These are phyloP conservation scores for Ophioceras dolichostomum DNA, from an alignment of 2,329 filamentous ascomycete genomes.

Conservation along the genomic window DNA sequence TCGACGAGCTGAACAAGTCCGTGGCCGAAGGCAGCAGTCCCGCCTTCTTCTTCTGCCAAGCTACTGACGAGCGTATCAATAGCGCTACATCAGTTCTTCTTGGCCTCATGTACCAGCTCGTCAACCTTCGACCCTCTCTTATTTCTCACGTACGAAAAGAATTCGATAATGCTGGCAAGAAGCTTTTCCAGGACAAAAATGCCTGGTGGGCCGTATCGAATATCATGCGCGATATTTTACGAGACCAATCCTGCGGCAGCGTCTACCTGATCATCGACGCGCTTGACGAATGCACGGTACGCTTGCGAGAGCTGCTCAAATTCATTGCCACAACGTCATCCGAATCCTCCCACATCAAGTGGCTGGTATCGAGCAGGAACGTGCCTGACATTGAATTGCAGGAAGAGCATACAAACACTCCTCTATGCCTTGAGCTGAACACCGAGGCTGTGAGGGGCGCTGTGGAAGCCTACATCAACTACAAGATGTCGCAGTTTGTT, in stretches of 20 bases:
- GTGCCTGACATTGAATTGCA: slow-evolving; percentile 19
- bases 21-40: slow-evolving; percentile 1
- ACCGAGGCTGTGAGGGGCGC: slow-evolving; percentile 18
- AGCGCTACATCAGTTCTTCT: slow-evolving; percentile 18
- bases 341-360: slow-evolving; percentile 18
- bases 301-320: slow-evolving; percentile 18
- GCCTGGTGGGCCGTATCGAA: slow-evolving; percentile 22
- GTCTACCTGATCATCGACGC: slow-evolving; percentile 29
- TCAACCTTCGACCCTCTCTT: slow-evolving; percentile 17
- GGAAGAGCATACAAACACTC: slow-evolving; percentile 9
- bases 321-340: slow-evolving; percentile 16
- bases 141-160: slow-evolving; percentile 18
- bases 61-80: slow-evolving; percentile 13
- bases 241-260: slow-evolving; percentile 15
- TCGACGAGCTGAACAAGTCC: slow-evolving; percentile 33
- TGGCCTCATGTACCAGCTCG: slow-evolving; percentile 17
- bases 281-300: slow-evolving; percentile 28
- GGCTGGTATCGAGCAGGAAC: slow-evolving; percentile 32
- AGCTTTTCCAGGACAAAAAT: slow-evolving; percentile 23
- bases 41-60: slow-evolving; percentile 22
- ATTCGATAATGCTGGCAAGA: slow-evolving; percentile 17
- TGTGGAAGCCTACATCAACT: slow-evolving; percentile 20
- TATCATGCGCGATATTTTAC: slow-evolving; percentile 25
- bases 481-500: slow-evolving; percentile 16
- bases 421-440: slow-evolving; percentile 4